Evolutionary conservation across 352 stramenopile species (phyloP).

Genomic region (Phytophthora litchii): DNA sequence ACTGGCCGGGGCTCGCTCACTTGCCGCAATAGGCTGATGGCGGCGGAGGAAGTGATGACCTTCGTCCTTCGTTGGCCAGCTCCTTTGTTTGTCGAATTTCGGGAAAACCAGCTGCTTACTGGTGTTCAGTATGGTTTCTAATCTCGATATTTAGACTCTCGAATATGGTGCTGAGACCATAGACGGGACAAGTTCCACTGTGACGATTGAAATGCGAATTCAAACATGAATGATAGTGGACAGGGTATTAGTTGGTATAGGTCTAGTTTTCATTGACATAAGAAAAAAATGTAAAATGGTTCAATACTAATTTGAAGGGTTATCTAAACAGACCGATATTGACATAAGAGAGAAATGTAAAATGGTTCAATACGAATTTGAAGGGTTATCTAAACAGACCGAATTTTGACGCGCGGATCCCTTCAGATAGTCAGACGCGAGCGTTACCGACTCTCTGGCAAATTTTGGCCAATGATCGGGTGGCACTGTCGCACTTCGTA

Average conservation of each 20-base stretch:
- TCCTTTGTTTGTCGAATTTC: conserved; percentile 33
- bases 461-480: conserved; percentile 10
- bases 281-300: neutral
- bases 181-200: conserved; percentile 10
- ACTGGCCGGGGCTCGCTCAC: conserved; percentile 18
- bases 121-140: conserved; percentile 23
- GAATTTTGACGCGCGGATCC: conserved; percentile 22
- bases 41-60: conserved; percentile 34
- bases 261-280: neutral
- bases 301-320: neutral
- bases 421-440: conserved; percentile 29
- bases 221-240: neutral
- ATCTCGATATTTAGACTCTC: conserved; percentile 35
- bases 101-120: conserved; percentile 34
- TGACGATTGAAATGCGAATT: neutral
- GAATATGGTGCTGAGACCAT: conserved; percentile 5
- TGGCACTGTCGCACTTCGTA: conserved; percentile 15
- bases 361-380: neutral
- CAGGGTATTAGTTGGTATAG: conserved; percentile 2
- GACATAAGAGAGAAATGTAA: too few relatives aligned
- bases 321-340: neutral
- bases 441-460: conserved; percentile 20
- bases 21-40: conserved; percentile 20
- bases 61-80: conserved; percentile 31
- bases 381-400: neutral